Conservation (phyloP, 768 basidiomycete species). For the Leccinum obscurum region DNA sequence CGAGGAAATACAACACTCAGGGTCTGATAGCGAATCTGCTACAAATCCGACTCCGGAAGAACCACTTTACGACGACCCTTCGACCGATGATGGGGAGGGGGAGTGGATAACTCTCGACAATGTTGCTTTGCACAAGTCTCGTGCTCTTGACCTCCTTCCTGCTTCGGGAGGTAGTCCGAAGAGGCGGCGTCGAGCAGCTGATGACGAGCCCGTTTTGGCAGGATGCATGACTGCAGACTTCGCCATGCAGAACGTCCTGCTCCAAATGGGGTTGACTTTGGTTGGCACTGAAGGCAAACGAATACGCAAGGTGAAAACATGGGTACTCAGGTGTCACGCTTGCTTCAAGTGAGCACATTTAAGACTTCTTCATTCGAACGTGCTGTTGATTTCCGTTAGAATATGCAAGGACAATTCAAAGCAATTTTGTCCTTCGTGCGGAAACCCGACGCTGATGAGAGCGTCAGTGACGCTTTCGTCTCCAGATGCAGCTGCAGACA, state of each 20-base stretch:
- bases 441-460: conserved; percentile 86
- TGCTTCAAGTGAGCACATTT: conserved; percentile 88
- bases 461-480: conserved; percentile 86
- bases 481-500: conserved; percentile 56
- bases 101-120: conserved; percentile 98
- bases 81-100: conserved; percentile 75
- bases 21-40: conserved; percentile 4
- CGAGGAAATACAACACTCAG: conserved; percentile 26
- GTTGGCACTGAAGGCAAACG: conserved; percentile 88
- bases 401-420: conserved; percentile 94
- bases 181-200: conserved; percentile 37
- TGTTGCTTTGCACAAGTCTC: conserved; percentile 81
- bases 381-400: conserved; percentile 42
- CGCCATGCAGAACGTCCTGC: conserved; percentile 96
- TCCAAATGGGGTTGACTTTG: conserved; percentile 91
- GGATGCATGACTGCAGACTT: conserved; percentile 99
- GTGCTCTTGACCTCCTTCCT: conserved; percentile 80
- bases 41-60: conserved; percentile 14
- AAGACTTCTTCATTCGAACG: not conserved
- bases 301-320: conserved; percentile 90
- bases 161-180: conserved; percentile 35
- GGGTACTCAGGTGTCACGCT: conserved; percentile 96
- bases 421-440: conserved; percentile 97
- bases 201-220: conserved; percentile 49
- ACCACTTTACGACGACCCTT: conserved; percentile 72